Base-by-base conservation (phyloP, 1,139 yeast species). In the Sugiyamaella neomexicana region DNA sequence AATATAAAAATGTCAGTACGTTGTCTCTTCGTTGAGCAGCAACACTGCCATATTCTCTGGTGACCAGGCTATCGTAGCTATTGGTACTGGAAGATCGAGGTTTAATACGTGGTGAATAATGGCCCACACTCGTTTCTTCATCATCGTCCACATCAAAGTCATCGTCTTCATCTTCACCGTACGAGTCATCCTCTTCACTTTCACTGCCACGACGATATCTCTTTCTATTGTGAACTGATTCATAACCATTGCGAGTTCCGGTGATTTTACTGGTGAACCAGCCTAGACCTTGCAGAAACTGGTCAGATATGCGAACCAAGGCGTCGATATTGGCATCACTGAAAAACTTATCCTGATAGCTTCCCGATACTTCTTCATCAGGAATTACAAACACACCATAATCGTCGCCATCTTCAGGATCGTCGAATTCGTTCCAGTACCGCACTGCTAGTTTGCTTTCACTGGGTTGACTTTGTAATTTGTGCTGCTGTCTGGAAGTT, bases 391-490 rank as follows among this genome's bases (percentile, higher is more conserved):
- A 71, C 16, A 69, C 70, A 0, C 65, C 68, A 16, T 61, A 65
- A 3, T 69, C 72, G 17, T 67, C 74, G 31, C 72, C 77, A 27
- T 78, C 82, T 37, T 81, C 83, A 0, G 83, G 85, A 61, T 83
- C 79, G 63, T 84, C 89, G 65, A 84, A 84, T 67, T 84, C 89
- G 65, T 84, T 84, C 89, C 89, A 84, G 64, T 84, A 84, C 49
- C 86, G 71, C 15, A 75, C 71, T 47, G 72, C 68, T 47, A 69
- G 74, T 58, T 71, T 41, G 29, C 42, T 49, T 20, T 49, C 52
- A 12, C 42, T 36, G 4, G 46, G 52, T 13, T 49, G 52, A 12
- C 34, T 48, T 23, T 43, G 50, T 16, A 46, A 15, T 20, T 31
- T 31, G 39, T 52, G 55, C 46, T 45, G 45, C 15, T 52, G 52